Evolutionary conservation across 257 asterid genomes (phyloP).

Genomic region (Solanum pinnatisectum): DNA sequence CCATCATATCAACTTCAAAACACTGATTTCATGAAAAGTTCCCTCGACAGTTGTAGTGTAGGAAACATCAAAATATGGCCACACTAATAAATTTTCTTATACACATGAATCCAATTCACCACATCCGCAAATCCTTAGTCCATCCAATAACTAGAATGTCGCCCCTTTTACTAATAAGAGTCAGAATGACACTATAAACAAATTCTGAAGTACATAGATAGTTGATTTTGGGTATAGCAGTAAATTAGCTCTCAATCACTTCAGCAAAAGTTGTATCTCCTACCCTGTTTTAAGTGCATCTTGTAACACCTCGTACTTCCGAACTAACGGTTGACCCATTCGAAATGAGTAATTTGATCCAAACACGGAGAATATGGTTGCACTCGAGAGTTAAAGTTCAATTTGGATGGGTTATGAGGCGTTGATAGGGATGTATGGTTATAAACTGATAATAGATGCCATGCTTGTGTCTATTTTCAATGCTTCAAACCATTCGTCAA

Average conservation of each 20-base stretch:
- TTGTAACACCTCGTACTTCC: background rate
- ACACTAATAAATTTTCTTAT: background rate
- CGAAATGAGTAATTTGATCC: background rate
- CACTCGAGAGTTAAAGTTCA: background rate
- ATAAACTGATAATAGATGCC: background rate
- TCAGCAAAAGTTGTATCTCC: background rate
- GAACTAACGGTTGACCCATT: background rate
- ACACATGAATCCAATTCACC: background rate
- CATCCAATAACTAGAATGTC: background rate
- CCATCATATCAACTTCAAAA: background rate
- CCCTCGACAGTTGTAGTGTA: background rate
- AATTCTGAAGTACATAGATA: background rate
- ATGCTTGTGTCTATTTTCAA: background rate
- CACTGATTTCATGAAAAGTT: background rate
- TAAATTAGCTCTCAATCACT: background rate
- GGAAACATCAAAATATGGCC: background rate
- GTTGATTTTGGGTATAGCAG: background rate
- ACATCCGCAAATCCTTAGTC: background rate
- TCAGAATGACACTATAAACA: background rate
- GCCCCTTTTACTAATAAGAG: background rate
- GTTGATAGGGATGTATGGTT: background rate
- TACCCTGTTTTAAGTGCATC: background rate
- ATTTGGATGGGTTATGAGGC: background rate
- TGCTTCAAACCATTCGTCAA: background rate
- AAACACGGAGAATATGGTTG: background rate